Conservation (phyloP, 208 protist genomes). For the Trypanosoma platydactyli region DNA sequence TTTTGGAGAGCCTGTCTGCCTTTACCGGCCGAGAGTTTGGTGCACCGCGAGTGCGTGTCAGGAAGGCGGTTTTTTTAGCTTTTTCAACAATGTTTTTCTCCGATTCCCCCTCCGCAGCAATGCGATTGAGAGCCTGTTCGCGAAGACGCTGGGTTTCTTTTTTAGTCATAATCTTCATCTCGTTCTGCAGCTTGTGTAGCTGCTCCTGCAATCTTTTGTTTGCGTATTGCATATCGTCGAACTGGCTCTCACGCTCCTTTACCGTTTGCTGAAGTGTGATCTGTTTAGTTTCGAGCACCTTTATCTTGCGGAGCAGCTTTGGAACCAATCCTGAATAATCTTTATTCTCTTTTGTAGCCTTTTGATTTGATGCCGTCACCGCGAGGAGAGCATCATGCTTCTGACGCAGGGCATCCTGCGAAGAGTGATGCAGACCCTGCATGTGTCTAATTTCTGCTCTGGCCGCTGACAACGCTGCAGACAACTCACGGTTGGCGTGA, state of each 20-base stretch:
- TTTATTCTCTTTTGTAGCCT: constrained; percentile 33
- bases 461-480: constrained; percentile 15
- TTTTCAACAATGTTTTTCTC: not conserved
- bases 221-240: not conserved
- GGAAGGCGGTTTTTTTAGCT: not conserved
- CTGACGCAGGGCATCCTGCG: constrained; percentile 29
- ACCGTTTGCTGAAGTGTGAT: constrained; percentile 31
- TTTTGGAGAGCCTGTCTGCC: not conserved
- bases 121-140: constrained; percentile 20
- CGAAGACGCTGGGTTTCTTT: constrained; percentile 25
- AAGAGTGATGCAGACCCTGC: constrained; percentile 21
- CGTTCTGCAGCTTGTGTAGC: constrained; percentile 14
- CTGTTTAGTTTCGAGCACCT: constrained; percentile 38
- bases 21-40: not conserved
- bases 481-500: constrained; percentile 18
- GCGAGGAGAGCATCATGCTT: constrained; percentile 31
- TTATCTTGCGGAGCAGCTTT: constrained; percentile 42
- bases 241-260: constrained; percentile 8
- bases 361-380: constrained; percentile 27
- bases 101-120: not conserved
- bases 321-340: constrained; percentile 48
- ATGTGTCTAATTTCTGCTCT: constrained; percentile 20
- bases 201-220: constrained; percentile 17
- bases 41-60: not conserved
- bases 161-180: constrained; percentile 3